Evolutionary conservation across 352 stramenopile genomes (phyloP).

Genomic region (Phytophthora sojae): DNA sequence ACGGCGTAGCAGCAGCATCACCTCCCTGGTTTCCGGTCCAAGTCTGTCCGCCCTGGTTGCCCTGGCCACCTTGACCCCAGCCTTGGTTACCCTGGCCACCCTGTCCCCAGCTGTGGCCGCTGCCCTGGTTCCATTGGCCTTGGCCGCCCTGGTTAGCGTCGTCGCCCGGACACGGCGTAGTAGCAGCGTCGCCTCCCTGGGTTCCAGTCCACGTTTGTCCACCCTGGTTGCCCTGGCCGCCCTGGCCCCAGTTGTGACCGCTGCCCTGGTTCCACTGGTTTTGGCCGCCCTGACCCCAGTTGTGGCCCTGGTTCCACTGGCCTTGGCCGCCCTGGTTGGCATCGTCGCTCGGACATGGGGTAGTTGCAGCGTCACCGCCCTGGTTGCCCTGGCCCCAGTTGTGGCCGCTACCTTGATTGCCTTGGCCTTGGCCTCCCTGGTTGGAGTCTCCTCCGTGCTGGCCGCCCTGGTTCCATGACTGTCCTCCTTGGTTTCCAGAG

Average conservation of each 20-base stretch:
- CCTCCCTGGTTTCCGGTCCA: slow-evolving; percentile 16
- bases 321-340: slow-evolving; percentile 3
- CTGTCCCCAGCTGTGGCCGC: no score
- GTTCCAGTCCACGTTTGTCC: neutral
- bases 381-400: neutral
- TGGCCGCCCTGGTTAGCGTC: neutral
- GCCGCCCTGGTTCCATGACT: slow-evolving; percentile 10
- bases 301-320: neutral
- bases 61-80: slow-evolving; percentile 4
- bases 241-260: slow-evolving; percentile 10
- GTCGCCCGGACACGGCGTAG: neutral
- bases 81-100: neutral
- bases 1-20: slow-evolving; percentile 14
- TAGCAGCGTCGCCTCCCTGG: neutral
- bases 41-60: slow-evolving; percentile 6
- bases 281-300: slow-evolving; percentile 5
- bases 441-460: neutral
- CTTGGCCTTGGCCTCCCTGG: neutral
- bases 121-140: slow-evolving; percentile 1
- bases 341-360: neutral
- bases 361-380: neutral
- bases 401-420: no score
- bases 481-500: slow-evolving; percentile 5
- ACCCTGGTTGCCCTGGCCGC: slow-evolving; percentile 5
- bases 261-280: neutral